phyloP scores from a whole-genome alignment of 805 yeast species.

The Cyberlindnera euphorbiiphila region DNA sequence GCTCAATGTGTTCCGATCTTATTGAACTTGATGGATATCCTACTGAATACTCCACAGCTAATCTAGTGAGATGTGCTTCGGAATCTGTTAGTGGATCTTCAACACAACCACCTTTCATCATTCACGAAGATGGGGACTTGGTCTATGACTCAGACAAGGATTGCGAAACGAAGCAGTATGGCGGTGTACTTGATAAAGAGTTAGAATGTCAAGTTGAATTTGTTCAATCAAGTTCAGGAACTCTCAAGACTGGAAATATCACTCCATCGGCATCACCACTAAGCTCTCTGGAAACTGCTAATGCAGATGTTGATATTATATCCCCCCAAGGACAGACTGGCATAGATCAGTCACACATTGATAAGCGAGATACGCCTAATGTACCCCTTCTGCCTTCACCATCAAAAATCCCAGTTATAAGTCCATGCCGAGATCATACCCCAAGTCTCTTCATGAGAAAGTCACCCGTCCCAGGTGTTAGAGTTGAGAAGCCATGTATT shows the following conservation, averaged over 20 bases:
- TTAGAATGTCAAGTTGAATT: too few relatives aligned
- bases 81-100: background rate
- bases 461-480: background rate
- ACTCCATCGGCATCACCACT: background rate
- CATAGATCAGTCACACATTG: too few relatives aligned
- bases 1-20: too few relatives aligned
- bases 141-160: too few relatives aligned
- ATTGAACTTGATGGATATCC: too few relatives aligned
- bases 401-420: conserved; percentile 6
- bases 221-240: conserved; percentile 1
- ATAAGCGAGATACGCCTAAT: background rate
- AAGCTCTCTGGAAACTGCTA: too few relatives aligned
- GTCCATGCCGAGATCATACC: background rate
- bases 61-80: background rate
- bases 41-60: background rate
- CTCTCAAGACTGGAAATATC: background rate
- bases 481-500: background rate
- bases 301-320: too few relatives aligned
- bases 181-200: too few relatives aligned
- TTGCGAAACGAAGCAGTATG: too few relatives aligned
- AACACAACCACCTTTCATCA: background rate
- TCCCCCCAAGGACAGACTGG: too few relatives aligned
- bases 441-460: background rate
- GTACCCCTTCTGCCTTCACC: background rate
- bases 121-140: background rate